phyloP scores from a whole-genome alignment of 371 early-diverging fungal genomes.

The Umbelopsis sp. region DNA sequence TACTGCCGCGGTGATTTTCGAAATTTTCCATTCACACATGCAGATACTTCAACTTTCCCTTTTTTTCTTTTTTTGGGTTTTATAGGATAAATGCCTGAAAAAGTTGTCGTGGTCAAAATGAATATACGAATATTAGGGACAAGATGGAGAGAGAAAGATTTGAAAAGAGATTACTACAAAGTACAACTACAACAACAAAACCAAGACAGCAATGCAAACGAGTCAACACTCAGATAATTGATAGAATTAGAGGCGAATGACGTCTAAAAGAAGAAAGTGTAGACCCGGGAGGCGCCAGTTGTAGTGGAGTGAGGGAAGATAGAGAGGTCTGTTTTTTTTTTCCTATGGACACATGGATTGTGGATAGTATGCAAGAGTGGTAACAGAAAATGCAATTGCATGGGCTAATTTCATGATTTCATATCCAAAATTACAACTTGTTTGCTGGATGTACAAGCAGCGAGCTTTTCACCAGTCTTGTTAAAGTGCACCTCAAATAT shows the following conservation, averaged over 20 bases:
- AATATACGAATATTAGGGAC: slow-evolving; percentile 1
- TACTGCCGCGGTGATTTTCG: no score
- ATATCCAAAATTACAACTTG: slow-evolving; percentile 47
- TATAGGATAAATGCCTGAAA: not conserved
- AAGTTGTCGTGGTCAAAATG: not conserved
- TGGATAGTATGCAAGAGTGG: slow-evolving; percentile 2
- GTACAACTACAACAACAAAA: slow-evolving; percentile 4
- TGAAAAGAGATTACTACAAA: slow-evolving; percentile 8
- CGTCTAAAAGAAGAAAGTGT: slow-evolving; percentile 1
- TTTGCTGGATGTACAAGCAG: slow-evolving; percentile 58
- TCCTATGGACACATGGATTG: not conserved
- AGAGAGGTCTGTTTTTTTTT: not conserved
- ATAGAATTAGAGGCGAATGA: slow-evolving; percentile 10
- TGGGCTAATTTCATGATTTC: slow-evolving; percentile 25
- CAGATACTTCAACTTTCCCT: no score
- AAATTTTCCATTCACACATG: no score
- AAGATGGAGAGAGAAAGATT: not conserved
- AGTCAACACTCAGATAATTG: slow-evolving; percentile 9
- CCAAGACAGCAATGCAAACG: slow-evolving; percentile 6
- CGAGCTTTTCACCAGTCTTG: slow-evolving; percentile 58
- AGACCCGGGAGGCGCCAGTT: not conserved
- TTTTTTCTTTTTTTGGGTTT: not conserved
- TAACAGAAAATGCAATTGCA: no score
- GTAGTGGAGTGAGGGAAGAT: not conserved
- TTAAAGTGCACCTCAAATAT: slow-evolving; percentile 82